Evolutionary conservation across 768 basidiomycete genomes (phyloP), one percentile per base, ranked within the genome.

Genomic region (Mycena chlorophos): DNA sequence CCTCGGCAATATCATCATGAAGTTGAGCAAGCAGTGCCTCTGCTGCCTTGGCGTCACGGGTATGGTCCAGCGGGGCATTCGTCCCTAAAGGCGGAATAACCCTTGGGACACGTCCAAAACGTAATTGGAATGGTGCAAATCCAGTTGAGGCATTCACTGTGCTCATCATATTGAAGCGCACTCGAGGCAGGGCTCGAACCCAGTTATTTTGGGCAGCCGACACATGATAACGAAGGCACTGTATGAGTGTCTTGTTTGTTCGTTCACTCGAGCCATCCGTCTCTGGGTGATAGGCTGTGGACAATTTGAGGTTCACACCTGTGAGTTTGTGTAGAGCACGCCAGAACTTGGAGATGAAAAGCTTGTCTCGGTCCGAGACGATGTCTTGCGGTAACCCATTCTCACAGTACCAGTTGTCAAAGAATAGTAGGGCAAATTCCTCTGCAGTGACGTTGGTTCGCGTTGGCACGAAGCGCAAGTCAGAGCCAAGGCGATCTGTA

Each of bases 251-350:
- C 20, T 61, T 58, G 51, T 68, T 68, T 1, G 61, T 57, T 0
- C 57, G 51, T 60, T 73, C 64, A 17, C 58, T 66, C 0, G 58
- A 29, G 0, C 71, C 69, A 47, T 72, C 66, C 0, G 66, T 71
- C 37, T 72, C 63, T 0, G 69, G 70, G 17, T 72, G 71, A 26
- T 64, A 71, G 1, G 69, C 51, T 0, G 68, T 68, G 1, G 70
- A 71, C 54, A 72, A 56, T 5, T 56, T 54, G 0, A 68, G 46
- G 20, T 67, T 62, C 12, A 61, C 57, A 2, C 67, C 64, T 1
- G 68, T n/a, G n/a, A n/a, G n/a, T n/a, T n/a, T n/a, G n/a, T n/a
- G n/a, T n/a, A n/a, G n/a, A n/a, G n/a, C n/a, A n/a, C n/a, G n/a
- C n/a, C n/a, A n/a, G n/a, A n/a, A n/a, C n/a, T n/a, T n/a, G n/a